Base-by-base conservation (phyloP, 306 rosid genomes). In the Ormosia semicastrata region DNA sequence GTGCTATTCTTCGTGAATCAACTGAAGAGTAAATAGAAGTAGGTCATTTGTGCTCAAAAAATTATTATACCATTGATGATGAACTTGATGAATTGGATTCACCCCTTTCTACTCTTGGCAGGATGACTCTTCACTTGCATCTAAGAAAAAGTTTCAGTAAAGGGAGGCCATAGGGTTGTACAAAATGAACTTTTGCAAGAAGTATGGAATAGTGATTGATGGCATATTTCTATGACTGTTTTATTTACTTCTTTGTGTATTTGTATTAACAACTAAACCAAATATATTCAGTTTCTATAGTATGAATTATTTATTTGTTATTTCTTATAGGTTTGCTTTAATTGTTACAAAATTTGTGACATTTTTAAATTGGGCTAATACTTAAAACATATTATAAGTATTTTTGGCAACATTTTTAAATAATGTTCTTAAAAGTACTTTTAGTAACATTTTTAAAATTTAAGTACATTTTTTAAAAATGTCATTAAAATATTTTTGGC, bases 1-100 rank as follows among this genome's bases (percentile, higher is more conserved):
- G 92, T 90, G 95, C 97, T 41, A 88, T 94, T 87, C 97, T 94
- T 65, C 98, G 98, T 44, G 94, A 94, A 86, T 86, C 94, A n/a
- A 90, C 79, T 2, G 97, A 94, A 46, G 98, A 90, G 85, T 30
- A 50, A 24, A 24, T 24, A 88, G 73, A 76, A 84, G 87, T 60
- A 91, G 91, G 18, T 84, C 97, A 66, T 85, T 92, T 49, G 81
- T 80, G 78, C 86, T 90, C 5, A 83, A 78, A 79, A 92, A 90
- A 50, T 71, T 95, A 47, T 89, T 24, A 94, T 66, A 90, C 97
- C 6, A 92, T 93, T 77, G 98, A 94, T 54, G 93, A 92, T 76
- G 98, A 94, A 87, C 95, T 94, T 47, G 95, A 92, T 60, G 92
- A 90, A 76, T 89, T 94, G 73, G 98, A 94, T 89, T 89, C 97